phyloP scores from a whole-genome alignment of 495 filamentous ascomycete genomes.

The Xylaria bambusicola region DNA sequence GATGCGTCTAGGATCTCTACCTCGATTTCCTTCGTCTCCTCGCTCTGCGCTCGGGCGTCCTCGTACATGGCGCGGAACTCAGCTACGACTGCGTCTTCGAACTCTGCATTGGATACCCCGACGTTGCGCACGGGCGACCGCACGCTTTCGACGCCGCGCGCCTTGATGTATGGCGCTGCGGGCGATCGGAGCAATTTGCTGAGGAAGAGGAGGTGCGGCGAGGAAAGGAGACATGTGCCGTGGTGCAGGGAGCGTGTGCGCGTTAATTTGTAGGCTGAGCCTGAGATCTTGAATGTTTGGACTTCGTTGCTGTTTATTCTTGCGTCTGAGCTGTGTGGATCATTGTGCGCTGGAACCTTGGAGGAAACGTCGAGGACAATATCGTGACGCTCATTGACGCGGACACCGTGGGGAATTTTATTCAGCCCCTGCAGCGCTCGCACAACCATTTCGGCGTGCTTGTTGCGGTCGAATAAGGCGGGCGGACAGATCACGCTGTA shows the following conservation, averaged over 20 bases:
- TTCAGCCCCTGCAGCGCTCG: slow-evolving; percentile 62
- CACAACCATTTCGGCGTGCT: slow-evolving; percentile 88
- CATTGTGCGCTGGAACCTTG: slow-evolving; percentile 31
- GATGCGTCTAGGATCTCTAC: not conserved
- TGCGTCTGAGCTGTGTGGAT: slow-evolving; percentile 15
- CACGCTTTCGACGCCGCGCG: slow-evolving; percentile 91
- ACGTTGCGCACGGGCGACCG: slow-evolving; percentile 83
- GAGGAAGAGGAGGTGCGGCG: slow-evolving; percentile 67
- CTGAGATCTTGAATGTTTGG: slow-evolving; percentile 76
- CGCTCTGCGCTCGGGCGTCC: not conserved
- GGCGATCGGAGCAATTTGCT: slow-evolving; percentile 69
- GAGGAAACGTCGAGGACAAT: slow-evolving; percentile 68
- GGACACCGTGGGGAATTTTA: slow-evolving; percentile 40
- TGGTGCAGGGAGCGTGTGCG: slow-evolving; percentile 79
- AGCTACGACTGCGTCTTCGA: slow-evolving; percentile 51
- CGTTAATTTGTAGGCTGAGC: slow-evolving; percentile 91
- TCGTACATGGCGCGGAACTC: slow-evolving; percentile 60
- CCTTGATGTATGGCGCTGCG: slow-evolving; percentile 70
- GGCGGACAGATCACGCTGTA: slow-evolving; percentile 87
- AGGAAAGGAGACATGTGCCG: slow-evolving; percentile 80
- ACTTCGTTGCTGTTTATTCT: slow-evolving; percentile 4
- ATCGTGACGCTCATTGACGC: slow-evolving; percentile 89
- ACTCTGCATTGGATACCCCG: slow-evolving; percentile 44
- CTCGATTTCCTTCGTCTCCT: not conserved
- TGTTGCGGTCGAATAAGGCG: slow-evolving; percentile 72